Conservation (phyloP, 2,329 filamentous ascomycete genomes). For the Zelopaecilomyces penicillatus region DNA sequence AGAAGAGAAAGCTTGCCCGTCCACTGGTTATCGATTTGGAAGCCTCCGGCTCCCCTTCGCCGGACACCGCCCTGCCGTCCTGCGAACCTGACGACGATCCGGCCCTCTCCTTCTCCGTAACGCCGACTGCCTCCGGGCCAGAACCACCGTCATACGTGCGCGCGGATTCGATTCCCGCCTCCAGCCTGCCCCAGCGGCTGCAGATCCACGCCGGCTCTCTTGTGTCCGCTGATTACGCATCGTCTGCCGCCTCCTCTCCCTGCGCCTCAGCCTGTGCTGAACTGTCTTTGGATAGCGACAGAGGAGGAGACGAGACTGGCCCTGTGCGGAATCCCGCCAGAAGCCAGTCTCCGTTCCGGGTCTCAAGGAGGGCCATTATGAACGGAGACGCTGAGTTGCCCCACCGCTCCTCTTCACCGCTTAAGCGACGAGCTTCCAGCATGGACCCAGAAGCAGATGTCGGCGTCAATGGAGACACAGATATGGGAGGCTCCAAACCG, state of each 20-base stretch:
- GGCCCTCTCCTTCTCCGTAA: slow-evolving; percentile 42
- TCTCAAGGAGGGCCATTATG: slow-evolving; percentile 48
- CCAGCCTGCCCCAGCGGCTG: slow-evolving; percentile 43
- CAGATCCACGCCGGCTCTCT: slow-evolving; percentile 37
- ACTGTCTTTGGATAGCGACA: slow-evolving; percentile 48
- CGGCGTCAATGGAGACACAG: slow-evolving; percentile 24
- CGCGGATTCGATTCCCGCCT: slow-evolving; percentile 37
- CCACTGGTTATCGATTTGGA: slow-evolving; percentile 35
- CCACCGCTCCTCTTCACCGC: slow-evolving; percentile 54
- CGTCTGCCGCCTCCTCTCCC: slow-evolving; percentile 50
- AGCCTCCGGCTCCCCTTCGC: slow-evolving; percentile 26
- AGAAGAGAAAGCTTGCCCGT: slow-evolving; percentile 61
- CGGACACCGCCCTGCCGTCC: slow-evolving; percentile 43
- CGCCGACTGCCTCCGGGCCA: slow-evolving; percentile 29
- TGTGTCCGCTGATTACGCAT: slow-evolving; percentile 40
- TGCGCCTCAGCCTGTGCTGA: slow-evolving; percentile 47
- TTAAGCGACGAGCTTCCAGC: slow-evolving; percentile 56
- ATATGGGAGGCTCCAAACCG: slow-evolving; percentile 5
- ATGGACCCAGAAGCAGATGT: slow-evolving; percentile 44
- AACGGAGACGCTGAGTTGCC: slow-evolving; percentile 49
- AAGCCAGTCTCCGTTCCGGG: slow-evolving; percentile 45
- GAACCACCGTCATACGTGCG: slow-evolving; percentile 33
- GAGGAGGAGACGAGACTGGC: slow-evolving; percentile 38
- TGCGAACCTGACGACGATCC: slow-evolving; percentile 44
- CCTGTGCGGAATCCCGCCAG: slow-evolving; percentile 30